phyloP scores from a whole-genome alignment of 805 yeast species.

The Kuraishia molischiana region DNA sequence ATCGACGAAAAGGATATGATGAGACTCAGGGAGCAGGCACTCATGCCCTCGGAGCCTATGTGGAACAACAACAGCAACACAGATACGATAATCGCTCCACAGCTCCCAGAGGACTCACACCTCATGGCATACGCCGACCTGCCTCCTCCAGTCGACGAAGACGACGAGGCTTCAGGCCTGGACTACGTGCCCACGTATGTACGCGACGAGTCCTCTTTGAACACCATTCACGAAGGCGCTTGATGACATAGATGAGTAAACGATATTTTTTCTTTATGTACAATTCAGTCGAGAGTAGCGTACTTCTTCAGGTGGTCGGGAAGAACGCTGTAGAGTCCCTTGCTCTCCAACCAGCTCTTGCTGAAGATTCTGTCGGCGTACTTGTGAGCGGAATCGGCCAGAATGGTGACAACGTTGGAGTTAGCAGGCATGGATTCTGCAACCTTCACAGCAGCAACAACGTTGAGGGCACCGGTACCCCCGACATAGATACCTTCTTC shows the following conservation, averaged over 20 bases:
- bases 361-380: slow-evolving; percentile 78
- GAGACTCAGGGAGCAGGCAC: slow-evolving; percentile 42
- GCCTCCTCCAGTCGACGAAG: not conserved
- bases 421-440: slow-evolving; percentile 71
- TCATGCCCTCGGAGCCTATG: slow-evolving; percentile 51
- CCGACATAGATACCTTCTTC: slow-evolving; percentile 90
- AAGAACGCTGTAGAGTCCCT: slow-evolving; percentile 52
- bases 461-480: slow-evolving; percentile 86
- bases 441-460: slow-evolving; percentile 75
- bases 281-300: slow-evolving; percentile 31
- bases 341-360: slow-evolving; percentile 63
- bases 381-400: slow-evolving; percentile 87
- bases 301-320: slow-evolving; percentile 69
- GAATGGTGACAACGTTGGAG: slow-evolving; percentile 76
- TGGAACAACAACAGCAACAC: not conserved
- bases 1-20: slow-evolving; percentile 51
- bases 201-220: not conserved
- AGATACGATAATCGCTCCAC: not conserved
- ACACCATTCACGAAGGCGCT: not conserved
- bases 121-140: not conserved
- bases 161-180: not conserved
- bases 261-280: no score
- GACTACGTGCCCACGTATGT: not conserved
- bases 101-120: not conserved
- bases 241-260: not conserved